Evolutionary conservation across 805 yeast genomes (phyloP).

Genomic region (Teunomyces pallodes): DNA sequence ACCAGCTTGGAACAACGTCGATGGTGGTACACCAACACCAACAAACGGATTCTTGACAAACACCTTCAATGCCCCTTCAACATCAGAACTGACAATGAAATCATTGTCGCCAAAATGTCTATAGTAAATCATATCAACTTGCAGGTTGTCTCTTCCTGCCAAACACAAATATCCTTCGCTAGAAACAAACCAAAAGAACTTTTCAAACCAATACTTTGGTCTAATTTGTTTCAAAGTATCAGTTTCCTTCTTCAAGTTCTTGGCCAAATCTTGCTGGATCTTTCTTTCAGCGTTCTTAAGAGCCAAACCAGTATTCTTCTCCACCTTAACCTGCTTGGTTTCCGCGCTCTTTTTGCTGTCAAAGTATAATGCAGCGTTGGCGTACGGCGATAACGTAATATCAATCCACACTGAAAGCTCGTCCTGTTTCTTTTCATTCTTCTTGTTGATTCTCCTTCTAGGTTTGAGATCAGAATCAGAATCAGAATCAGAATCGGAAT

Average conservation of each 20-base stretch:
- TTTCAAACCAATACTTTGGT: constrained; percentile 86
- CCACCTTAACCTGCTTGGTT: constrained; percentile 77
- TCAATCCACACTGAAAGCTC: constrained; percentile 61
- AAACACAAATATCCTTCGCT: constrained; percentile 83
- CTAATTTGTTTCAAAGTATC: constrained; percentile 58
- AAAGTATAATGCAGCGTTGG: constrained; percentile 82
- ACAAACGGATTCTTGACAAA: constrained; percentile 77
- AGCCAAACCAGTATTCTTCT: constrained; percentile 72
- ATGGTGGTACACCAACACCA: constrained; percentile 74
- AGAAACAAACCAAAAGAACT: constrained; percentile 91
- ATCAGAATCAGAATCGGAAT: constrained; percentile 32
- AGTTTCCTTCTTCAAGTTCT: constrained; percentile 52
- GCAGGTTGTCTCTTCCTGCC: constrained; percentile 81
- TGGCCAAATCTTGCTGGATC: constrained; percentile 68
- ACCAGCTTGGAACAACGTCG: constrained; percentile 88
- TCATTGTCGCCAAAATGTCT: constrained; percentile 76
- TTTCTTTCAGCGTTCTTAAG: constrained; percentile 78
- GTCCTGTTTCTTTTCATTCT: constrained; percentile 8
- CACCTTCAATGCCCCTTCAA: constrained; percentile 71
- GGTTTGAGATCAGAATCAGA: constrained; percentile 23
- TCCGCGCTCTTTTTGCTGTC: constrained; percentile 72
- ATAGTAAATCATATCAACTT: constrained; percentile 75
- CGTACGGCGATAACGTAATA: constrained; percentile 71
- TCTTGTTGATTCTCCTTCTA: neutral
- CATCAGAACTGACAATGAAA: constrained; percentile 67